Percentiles rank a stretch among this genome's conserved stretches.
Conservation (phyloP, 495 filamentous ascomycete species). For the Xanthoparmelia taractica region DNA sequence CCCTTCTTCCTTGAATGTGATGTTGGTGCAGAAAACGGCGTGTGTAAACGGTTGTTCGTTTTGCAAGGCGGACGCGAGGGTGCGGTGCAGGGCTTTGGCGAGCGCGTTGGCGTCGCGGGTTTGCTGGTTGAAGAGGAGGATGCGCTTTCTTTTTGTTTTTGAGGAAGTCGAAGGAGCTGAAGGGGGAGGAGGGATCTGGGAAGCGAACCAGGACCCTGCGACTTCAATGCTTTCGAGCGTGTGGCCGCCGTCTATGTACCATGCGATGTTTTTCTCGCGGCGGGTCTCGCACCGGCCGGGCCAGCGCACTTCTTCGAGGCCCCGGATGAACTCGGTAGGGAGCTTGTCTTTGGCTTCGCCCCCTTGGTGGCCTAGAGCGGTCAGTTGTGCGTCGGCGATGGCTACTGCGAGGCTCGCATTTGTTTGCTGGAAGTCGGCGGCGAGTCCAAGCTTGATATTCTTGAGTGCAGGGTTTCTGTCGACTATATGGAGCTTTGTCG, state of each 20-base stretch:
- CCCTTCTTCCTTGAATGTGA: conserved; percentile 62
- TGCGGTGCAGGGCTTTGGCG: conserved; percentile 59
- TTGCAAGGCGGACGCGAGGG: conserved; percentile 50
- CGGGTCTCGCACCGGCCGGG: conserved; percentile 79
- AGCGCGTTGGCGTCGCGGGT: conserved; percentile 62
- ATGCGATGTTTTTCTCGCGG: conserved; percentile 56
- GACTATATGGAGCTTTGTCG: conserved; percentile 46
- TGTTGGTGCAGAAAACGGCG: conserved; percentile 83
- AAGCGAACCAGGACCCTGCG: conserved; percentile 74
- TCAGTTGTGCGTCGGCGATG: conserved; percentile 47
- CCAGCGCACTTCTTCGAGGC: conserved; percentile 67
- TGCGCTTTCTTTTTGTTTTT: conserved; percentile 36
- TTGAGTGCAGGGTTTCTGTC: conserved; percentile 54
- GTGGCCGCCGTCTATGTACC: conserved; percentile 91
- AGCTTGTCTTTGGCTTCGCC: conserved; percentile 31
- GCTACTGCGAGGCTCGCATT: conserved; percentile 81
- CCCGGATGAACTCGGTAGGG: conserved; percentile 60
- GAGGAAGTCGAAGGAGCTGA: no score
- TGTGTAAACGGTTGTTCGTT: conserved; percentile 56
- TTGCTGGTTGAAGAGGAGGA: conserved; percentile 95
- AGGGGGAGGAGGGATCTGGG: conserved; percentile 34
- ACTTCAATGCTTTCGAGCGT: conserved; percentile 79
- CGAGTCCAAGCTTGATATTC: conserved; percentile 61
- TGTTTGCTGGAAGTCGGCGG: conserved; percentile 73
- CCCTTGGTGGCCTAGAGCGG: conserved; percentile 22